Conservation (phyloP, 164 flowering plant species). For the Warburgia ugandensis region DNA sequence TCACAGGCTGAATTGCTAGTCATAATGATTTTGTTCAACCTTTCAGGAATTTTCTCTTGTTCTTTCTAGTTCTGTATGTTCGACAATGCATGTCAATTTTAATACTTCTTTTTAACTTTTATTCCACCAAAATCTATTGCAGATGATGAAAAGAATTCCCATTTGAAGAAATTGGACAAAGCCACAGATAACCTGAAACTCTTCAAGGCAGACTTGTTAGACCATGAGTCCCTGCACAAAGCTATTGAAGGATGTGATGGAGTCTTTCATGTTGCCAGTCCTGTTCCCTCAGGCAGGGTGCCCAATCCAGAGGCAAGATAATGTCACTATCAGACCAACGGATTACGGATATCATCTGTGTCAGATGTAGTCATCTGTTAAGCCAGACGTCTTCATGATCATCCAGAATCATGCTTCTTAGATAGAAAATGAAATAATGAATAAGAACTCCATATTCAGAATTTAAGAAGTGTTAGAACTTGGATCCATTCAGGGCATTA, state of each 20-base stretch:
- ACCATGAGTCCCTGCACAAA: conserved; percentile 28
- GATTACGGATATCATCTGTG: no score
- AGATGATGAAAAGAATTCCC: conserved; percentile 41
- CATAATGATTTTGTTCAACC: no score
- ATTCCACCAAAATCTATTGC: conserved; percentile 1
- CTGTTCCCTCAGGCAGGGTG: conserved; percentile 32
- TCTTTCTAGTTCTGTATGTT: not conserved
- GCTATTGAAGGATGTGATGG: conserved; percentile 51
- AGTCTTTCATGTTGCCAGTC: conserved; percentile 55
- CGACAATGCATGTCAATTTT: not conserved
- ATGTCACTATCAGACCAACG: not conserved
- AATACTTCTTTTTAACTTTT: not conserved
- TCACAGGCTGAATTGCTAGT: no score
- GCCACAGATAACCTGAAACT: conserved; percentile 41
- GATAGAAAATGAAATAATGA: no score
- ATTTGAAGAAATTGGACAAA: conserved; percentile 36
- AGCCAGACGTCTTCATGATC: no score
- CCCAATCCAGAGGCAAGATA: conserved; percentile 41
- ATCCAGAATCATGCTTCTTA: no score
- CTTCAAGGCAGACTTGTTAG: conserved; percentile 47
- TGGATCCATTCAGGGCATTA: no score
- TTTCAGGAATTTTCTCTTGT: no score
- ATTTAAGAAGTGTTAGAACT: no score
- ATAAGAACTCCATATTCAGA: no score
- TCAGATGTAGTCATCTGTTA: no score